Evolutionary conservation across 345 rosid genomes (phyloP).

Genomic region (Aquilaria malaccensis): DNA sequence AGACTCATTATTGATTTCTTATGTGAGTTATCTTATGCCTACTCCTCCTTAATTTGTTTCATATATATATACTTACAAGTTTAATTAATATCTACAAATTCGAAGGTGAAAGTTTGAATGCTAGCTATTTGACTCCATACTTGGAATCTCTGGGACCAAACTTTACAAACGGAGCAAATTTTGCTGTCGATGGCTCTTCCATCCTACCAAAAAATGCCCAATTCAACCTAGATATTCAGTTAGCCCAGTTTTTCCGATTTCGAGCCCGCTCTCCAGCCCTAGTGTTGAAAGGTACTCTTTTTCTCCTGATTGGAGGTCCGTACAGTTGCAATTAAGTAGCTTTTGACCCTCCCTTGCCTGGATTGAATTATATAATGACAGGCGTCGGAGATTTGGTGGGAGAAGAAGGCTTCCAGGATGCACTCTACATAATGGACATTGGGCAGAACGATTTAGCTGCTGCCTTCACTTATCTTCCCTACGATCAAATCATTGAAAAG

Average conservation of each 20-base stretch:
- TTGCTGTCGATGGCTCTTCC: constrained; percentile 35
- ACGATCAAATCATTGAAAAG: constrained; percentile 28
- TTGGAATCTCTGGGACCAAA: constrained; percentile 41
- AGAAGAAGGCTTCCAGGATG: constrained; percentile 37
- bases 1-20: constrained; percentile 54
- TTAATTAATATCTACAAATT: neutral
- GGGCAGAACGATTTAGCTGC: constrained; percentile 65
- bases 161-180: constrained; percentile 38
- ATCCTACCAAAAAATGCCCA: constrained; percentile 27
- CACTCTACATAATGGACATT: constrained; percentile 53
- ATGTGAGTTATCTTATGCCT: constrained; percentile 25
- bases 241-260: constrained; percentile 35
- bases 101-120: constrained; percentile 37
- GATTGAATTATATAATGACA: constrained; percentile 1
- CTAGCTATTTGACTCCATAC: constrained; percentile 33
- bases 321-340: neutral
- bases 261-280: constrained; percentile 32
- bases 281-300: constrained; percentile 12
- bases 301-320: no score
- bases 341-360: neutral
- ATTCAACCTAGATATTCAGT: constrained; percentile 31
- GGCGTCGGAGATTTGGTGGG: constrained; percentile 30
- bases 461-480: constrained; percentile 24
- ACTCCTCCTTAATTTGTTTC: neutral
- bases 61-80: neutral